These are phyloP conservation scores for Circinella minor DNA, from an alignment of 371 early-diverging fungal species.

Conservation along the genomic window DNA sequence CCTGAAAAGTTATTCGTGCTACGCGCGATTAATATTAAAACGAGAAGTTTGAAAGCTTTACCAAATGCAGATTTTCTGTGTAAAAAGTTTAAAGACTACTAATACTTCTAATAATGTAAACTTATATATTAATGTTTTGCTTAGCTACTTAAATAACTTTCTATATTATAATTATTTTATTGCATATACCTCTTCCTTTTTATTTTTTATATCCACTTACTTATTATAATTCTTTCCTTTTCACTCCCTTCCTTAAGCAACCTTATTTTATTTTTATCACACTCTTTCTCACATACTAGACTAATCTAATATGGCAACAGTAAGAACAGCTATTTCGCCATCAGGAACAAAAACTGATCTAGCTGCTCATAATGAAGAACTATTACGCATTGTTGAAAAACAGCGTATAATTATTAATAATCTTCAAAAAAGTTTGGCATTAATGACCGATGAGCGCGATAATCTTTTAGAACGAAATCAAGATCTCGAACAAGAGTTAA, in stretches of 20 bases:
- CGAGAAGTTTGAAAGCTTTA: neutral
- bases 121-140: neutral
- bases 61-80: slow-evolving; percentile 2
- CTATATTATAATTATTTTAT: neutral
- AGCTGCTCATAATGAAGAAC: slow-evolving; percentile 70
- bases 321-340: slow-evolving; percentile 1
- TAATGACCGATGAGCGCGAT: slow-evolving; percentile 52
- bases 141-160: neutral
- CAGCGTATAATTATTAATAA: slow-evolving; percentile 79
- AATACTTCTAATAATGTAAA: neutral
- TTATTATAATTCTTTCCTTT: neutral
- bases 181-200: neutral
- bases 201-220: neutral
- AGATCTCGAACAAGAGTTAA: slow-evolving; percentile 19
- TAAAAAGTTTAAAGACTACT: slow-evolving; percentile 6
- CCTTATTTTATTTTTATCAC: neutral
- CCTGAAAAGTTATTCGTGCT: neutral
- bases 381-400: slow-evolving; percentile 86
- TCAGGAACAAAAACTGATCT: slow-evolving; percentile 9
- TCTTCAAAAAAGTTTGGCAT: slow-evolving; percentile 49
- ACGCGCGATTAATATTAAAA: neutral
- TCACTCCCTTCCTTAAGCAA: neutral
- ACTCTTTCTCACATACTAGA: neutral
- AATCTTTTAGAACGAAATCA: slow-evolving; percentile 29
- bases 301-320: slow-evolving; percentile 19